Percentiles rank a stretch among this genome's conserved stretches.
Evolutionary conservation across 2,329 filamentous ascomycete species (phyloP).

Genomic region (Nemania abortiva): DNA sequence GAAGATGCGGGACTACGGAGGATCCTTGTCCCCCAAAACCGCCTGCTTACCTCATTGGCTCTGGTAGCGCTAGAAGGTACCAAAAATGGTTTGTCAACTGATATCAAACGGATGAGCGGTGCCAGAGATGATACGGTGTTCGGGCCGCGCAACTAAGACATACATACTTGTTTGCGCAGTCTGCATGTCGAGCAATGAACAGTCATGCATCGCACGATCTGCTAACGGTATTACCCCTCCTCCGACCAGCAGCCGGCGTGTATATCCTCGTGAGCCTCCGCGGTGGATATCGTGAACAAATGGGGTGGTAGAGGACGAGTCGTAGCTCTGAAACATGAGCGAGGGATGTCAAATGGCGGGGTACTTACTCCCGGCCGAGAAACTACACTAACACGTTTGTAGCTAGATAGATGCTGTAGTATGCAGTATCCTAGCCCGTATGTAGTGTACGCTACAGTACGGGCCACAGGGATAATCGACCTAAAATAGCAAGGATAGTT

Average conservation of each 20-base stretch:
- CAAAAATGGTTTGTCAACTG: slow-evolving; percentile 9
- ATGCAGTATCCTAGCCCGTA: background rate
- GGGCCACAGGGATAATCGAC: slow-evolving; percentile 8
- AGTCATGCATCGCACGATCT: slow-evolving; percentile 17
- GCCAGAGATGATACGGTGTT: background rate
- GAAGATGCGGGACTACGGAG: background rate
- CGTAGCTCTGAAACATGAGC: slow-evolving; percentile 33
- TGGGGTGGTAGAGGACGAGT: slow-evolving; percentile 10
- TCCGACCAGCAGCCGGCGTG: slow-evolving; percentile 14
- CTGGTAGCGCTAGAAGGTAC: background rate
- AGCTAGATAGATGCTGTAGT: background rate
- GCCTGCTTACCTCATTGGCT: slow-evolving; percentile 3
- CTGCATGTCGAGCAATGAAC: slow-evolving; percentile 20
- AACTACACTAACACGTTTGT: background rate
- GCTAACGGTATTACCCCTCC: slow-evolving; percentile 25
- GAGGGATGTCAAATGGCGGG: slow-evolving; percentile 29
- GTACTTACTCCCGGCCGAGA: slow-evolving; percentile 25
- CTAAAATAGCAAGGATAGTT: slow-evolving; percentile 23
- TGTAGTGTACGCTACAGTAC: background rate
- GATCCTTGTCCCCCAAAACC: background rate
- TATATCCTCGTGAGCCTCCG: slow-evolving; percentile 5
- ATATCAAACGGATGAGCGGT: slow-evolving; percentile 1
- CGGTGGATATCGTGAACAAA: slow-evolving; percentile 14
- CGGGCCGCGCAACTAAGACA: background rate
- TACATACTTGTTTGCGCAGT: background rate